Percentiles rank a stretch among this genome's conserved stretches.
Evolutionary conservation across 352 stramenopile genomes (phyloP).

Genomic region (Peronospora belbahrii): DNA sequence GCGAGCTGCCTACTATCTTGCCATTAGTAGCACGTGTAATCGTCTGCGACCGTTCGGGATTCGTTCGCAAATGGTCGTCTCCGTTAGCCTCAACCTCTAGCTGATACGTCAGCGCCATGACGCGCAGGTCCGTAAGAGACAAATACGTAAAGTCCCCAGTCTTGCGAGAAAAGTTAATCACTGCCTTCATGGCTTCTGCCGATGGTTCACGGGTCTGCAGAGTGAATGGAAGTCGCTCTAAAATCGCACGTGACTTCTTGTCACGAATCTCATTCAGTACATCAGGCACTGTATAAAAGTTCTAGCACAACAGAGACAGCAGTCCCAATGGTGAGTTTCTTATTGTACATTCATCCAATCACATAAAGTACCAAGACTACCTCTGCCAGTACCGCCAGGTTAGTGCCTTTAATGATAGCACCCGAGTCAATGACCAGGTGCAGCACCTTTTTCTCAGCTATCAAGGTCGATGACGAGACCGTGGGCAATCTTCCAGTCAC

Average conservation of each 20-base stretch:
- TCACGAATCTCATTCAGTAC: constrained; percentile 82
- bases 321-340: constrained; percentile 7
- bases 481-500: constrained; percentile 2
- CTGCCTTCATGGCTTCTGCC: constrained; percentile 63
- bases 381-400: constrained; percentile 65
- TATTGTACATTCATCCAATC: neutral
- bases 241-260: constrained; percentile 55
- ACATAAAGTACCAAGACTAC: constrained; percentile 22
- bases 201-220: constrained; percentile 77
- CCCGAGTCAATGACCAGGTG: constrained; percentile 82
- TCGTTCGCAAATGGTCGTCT: constrained; percentile 57
- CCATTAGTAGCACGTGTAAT: constrained; percentile 56
- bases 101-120: constrained; percentile 86
- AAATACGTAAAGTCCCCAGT: constrained; percentile 82
- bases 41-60: constrained; percentile 57
- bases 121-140: constrained; percentile 77
- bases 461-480: neutral
- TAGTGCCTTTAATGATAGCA: constrained; percentile 84
- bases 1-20: constrained; percentile 49
- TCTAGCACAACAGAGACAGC: constrained; percentile 21
- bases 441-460: constrained; percentile 54
- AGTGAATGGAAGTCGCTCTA: constrained; percentile 70
- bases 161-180: constrained; percentile 79
- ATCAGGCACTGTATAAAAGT: constrained; percentile 84
- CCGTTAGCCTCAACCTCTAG: constrained; percentile 73